Conservation (phyloP, 768 basidiomycete species). For the Rubroboletus satanas region DNA sequence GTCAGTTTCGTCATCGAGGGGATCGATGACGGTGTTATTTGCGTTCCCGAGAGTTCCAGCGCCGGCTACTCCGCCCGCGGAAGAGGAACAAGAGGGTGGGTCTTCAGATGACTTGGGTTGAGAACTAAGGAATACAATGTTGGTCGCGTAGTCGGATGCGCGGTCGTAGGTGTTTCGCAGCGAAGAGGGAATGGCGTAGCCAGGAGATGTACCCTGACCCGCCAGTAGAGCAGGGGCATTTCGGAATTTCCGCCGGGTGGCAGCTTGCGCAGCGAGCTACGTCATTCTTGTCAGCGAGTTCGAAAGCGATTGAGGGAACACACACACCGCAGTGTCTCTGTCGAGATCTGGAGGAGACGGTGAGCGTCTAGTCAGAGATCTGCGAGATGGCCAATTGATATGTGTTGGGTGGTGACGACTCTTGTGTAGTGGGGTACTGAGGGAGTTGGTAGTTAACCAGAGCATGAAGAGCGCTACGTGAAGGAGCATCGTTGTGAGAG, state of each 20-base stretch:
- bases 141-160: constrained; percentile 20
- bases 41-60: neutral
- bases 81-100: neutral
- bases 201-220: constrained; percentile 1
- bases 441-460: neutral
- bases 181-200: constrained; percentile 10
- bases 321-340: constrained; percentile 10
- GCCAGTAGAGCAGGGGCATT: constrained; percentile 15
- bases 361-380: neutral
- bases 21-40: constrained; percentile 10
- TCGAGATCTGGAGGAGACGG: neutral
- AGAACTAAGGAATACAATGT: neutral
- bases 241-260: constrained; percentile 14
- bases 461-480: constrained; percentile 3
- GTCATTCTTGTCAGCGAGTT: neutral
- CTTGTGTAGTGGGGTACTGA: constrained; percentile 14
- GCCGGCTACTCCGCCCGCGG: neutral
- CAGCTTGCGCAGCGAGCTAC: constrained; percentile 16
- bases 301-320: neutral
- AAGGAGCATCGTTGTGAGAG: constrained; percentile 11
- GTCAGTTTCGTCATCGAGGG: constrained; percentile 39
- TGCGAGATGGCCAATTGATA: neutral
- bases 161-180: constrained; percentile 14
- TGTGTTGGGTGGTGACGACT: neutral
- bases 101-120: neutral